Evolutionary conservation across 441 rosid species (phyloP), one percentile per base, ranked within the genome.

Genomic region (Isatis lusitanica): DNA sequence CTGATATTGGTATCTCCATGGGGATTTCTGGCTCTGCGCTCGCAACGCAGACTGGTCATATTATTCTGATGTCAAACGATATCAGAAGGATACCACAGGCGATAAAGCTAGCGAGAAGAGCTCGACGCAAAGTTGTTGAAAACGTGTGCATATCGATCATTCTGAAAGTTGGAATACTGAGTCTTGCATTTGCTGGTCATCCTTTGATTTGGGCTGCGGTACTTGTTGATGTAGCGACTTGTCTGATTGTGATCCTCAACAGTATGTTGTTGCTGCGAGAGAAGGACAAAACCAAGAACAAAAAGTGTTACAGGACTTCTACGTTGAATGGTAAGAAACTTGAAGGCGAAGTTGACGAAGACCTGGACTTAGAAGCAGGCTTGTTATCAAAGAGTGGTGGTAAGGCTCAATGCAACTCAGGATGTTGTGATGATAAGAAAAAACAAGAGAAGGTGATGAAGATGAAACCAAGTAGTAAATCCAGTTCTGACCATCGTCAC

Each of bases 171-270:
- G 93, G 85, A 13, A 87, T 95, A 47, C 79, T 95, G 7, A 79
- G 71, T 46, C 66, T 95, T 84, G 97, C 96, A 0, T 65, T 92
- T 56, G 85, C 86, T 7, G 99, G 96, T 31, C 89, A 91, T 69
- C 99, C 99, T 0, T 74, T 91, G 63, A 78, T 95, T 42, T 95
- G 98, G 98, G 97, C 96, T 0, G 99, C 98, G 0, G 98, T 91
- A 55, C 91, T 95, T 0, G 83, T 85, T 1, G 98, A 95, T 77
- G 94, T 88, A 0, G 97, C 88, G 4, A 92, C 98, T 10, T 95
- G 98, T 79, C 11, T 95, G 66, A 61, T 95, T 2, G 99, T 95
- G 68, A 91, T 95, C 33, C 64, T 85, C 4, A 95, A 90, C 69
- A 92, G 99, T 76, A 92, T 90, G 99, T 78, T 85, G 16, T 82